A percentile compares a stretch with the other conserved stretches of the same genome.
These are phyloP conservation scores for Rubus parviflorus DNA, from an alignment of 306 rosid genomes.

Conservation along the genomic window DNA sequence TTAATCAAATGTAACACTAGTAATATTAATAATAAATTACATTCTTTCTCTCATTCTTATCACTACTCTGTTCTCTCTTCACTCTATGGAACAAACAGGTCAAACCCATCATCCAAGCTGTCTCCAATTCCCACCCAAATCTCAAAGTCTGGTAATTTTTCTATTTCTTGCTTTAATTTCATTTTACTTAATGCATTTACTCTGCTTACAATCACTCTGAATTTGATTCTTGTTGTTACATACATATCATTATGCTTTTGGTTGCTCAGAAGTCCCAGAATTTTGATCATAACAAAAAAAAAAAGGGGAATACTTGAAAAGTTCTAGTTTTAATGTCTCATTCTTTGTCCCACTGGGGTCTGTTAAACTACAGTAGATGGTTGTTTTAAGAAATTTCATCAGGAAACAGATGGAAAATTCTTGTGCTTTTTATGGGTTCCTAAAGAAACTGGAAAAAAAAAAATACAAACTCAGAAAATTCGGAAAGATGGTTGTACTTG, in stretches of 20 bases:
- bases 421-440: neutral
- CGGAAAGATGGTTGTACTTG: neutral
- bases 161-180: neutral
- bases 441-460: neutral
- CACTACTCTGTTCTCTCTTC: constrained; percentile 33
- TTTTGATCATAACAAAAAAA: neutral
- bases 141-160: constrained; percentile 55
- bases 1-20: constrained; percentile 11
- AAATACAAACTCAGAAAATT: neutral
- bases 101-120: constrained; percentile 31
- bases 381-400: neutral
- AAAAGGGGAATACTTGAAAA: neutral
- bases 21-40: constrained; percentile 36
- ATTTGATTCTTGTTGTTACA: constrained; percentile 7
- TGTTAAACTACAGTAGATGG: neutral
- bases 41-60: constrained; percentile 29
- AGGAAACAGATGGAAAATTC: neutral
- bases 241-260: neutral
- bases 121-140: constrained; percentile 36
- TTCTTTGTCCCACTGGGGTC: neutral
- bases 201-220: neutral
- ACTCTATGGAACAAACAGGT: constrained; percentile 20
- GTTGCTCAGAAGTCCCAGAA: too few relatives aligned
- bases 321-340: neutral
- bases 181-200: neutral